Percentiles rank a stretch among this genome's conserved stretches.
These are phyloP conservation scores for Xylaria sp. DNA, from an alignment of 2,329 filamentous ascomycete genomes.

Conservation along the genomic window DNA sequence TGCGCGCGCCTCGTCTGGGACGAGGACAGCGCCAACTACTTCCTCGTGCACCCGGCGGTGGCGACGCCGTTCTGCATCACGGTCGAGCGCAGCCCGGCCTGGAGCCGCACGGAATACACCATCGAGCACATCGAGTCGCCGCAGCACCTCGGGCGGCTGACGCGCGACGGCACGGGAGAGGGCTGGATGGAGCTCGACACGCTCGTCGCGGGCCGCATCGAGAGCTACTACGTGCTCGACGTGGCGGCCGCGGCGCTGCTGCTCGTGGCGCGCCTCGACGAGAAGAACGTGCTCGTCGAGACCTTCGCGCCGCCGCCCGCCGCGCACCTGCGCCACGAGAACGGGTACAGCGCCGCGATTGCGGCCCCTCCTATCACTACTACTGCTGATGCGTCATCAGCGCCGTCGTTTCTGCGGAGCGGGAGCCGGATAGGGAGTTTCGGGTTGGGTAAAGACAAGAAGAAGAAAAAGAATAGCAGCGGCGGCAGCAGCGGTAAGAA, in stretches of 20 bases:
- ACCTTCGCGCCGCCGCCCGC: constrained; percentile 69
- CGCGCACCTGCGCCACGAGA: constrained; percentile 41
- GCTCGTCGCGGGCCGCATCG: constrained; percentile 67
- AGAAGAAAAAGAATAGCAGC: constrained; percentile 49
- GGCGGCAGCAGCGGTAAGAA: constrained; percentile 37
- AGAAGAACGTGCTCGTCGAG: constrained; percentile 62
- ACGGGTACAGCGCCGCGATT: too few species aligned
- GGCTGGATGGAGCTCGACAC: constrained; percentile 73
- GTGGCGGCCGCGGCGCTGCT: constrained; percentile 70
- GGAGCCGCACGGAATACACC: constrained; percentile 71
- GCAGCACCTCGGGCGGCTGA: constrained; percentile 68
- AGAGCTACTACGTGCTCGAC: constrained; percentile 71
- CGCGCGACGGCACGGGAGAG: constrained; percentile 67
- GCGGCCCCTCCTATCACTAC: neutral
- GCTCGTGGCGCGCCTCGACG: constrained; percentile 68
- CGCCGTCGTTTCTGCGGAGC: neutral
- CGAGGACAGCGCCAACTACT: constrained; percentile 67
- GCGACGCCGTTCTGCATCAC: constrained; percentile 72
- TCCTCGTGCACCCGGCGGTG: constrained; percentile 71
- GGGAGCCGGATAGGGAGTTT: constrained; percentile 46
- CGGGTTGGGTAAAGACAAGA: constrained; percentile 42
- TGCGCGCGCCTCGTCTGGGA: constrained; percentile 79
- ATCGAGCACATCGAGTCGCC: constrained; percentile 73
- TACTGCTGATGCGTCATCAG: too few species aligned
- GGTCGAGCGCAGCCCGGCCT: constrained; percentile 67